Evolutionary conservation across 257 asterid species (phyloP), one percentile per base, ranked within the genome.

Genomic region (Fraxinus cuspidata): DNA sequence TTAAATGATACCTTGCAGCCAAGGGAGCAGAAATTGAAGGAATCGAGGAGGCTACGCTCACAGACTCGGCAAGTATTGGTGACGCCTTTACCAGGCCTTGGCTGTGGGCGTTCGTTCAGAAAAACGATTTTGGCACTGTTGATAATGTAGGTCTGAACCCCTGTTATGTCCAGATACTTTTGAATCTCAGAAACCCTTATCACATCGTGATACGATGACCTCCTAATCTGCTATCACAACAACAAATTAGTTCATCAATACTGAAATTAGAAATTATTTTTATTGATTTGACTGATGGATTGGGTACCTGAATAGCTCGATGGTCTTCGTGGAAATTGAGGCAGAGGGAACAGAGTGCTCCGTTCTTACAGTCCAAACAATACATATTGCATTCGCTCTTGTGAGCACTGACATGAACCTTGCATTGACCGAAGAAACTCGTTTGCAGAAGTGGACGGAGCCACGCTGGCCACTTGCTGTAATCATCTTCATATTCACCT

Each of bases 361-460:
- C 94, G 77, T 87, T 81, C 78, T 73, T 65, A 82, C 98, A 93
- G 77, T 93, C 96, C 89, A 93, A 85, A 53, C 98, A 93, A 70
- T 86, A 93, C 98, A 93, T 93, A 75, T 93, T 93, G 84, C 98
- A 93, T 89, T 93, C 98, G 78, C 93, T 90, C 85, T 88, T 91
- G 86, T 93, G 98, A 23, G 97, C 92, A 78, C 90, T 96, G 47
- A 87, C 88, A 86, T 93, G 98, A 72, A 78, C 72, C 83, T 91
- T 89, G 93, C 98, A 93, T 76, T 88, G 94, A 27, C 86, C 89
- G 80, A 93, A 93, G 74, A 91, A 93, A 58, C 88, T 86, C 21
- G 90, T 92, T 44, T 78, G 85, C 67, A 93, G 85, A 72, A 93
- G 85, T 23, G 97, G 90, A 74, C 85, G 83, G 79, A 93, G 85